These are phyloP conservation scores for Cardamine resedifolia DNA, from an alignment of 345 rosid species.

Conservation along the genomic window DNA sequence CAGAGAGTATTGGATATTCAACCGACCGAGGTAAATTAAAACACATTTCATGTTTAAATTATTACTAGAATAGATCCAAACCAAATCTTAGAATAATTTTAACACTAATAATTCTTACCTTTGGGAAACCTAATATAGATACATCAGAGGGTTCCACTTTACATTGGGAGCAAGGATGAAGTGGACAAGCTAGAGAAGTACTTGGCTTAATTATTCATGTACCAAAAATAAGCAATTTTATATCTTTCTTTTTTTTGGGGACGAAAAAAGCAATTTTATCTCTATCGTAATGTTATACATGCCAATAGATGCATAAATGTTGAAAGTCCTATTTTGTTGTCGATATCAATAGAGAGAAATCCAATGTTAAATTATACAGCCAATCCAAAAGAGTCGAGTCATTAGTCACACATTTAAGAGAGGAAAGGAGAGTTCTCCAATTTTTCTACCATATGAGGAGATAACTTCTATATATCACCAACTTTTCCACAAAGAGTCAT, in stretches of 20 bases:
- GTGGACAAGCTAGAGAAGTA: constrained; percentile 93
- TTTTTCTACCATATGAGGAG: too few relatives aligned
- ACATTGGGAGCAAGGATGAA: constrained; percentile 88
- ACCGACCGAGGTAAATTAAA: constrained; percentile 63
- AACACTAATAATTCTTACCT: neutral
- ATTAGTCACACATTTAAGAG: too few relatives aligned
- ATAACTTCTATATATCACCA: too few relatives aligned
- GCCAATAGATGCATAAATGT: constrained; percentile 22
- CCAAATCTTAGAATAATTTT: neutral
- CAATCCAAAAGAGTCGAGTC: too few relatives aligned
- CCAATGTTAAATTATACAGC: neutral
- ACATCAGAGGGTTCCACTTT: constrained; percentile 88
- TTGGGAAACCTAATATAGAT: constrained; percentile 44
- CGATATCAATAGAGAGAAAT: constrained; percentile 14
- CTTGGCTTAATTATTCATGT: constrained; percentile 57
- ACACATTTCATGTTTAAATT: neutral
- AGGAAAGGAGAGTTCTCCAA: too few relatives aligned
- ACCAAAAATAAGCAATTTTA: constrained; percentile 28
- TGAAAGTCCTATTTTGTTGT: constrained; percentile 27
- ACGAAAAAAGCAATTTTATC: neutral
- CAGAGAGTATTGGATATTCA: constrained; percentile 75
- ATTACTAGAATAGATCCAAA: neutral
- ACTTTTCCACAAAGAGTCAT: too few relatives aligned
- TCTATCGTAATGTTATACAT: neutral
- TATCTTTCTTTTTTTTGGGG: neutral